Evolutionary conservation across 2,329 filamentous ascomycete species (phyloP), one percentile per base, ranked within the genome.

Genomic region (Pseudocercospora crystallina): DNA sequence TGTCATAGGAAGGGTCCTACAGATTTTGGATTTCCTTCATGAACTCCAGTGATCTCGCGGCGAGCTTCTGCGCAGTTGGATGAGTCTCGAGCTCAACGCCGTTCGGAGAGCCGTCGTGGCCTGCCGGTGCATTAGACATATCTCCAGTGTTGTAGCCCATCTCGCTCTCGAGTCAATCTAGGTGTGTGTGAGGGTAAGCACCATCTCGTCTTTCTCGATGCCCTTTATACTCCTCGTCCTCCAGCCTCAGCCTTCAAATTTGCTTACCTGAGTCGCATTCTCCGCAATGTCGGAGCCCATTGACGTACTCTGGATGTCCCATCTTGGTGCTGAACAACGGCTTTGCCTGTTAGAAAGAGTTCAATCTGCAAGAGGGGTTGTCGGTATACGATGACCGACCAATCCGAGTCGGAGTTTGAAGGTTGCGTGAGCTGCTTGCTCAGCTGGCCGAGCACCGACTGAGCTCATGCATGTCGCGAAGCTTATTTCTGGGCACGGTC

Each of bases 1-100:
- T 39, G 5, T 32, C 26, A 31, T 32, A 20, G 30, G 13, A 36
- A 35, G 1, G 0, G 12, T n/a, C 56, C 31, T 41, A 60, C 60
- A 63, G 41, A 34, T 62, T 52, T 14, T 63, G 51, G 1, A 63
- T 51, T 35, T 63, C 59, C 12, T 51, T 49, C 54, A 62, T 51
- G 52, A 62, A 63, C 33, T 63, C 57, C 5, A 58, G 34, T 4
- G 56, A 54, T 33, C 60, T 32, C 9, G 47, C 42, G 2, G 56
- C 59, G 9, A 63, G 58, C 34, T 60, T 55, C 39, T 57, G 53
- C 2, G 61, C 61, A 2, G 58, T 53, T 1, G 61, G 56, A 33
- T 60, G 56, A 1, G 51, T 54, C 5, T 47, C 44, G 30, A 62
- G 47, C 31, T 63, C 61, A 43, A 62, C 51, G 34, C 61, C 61